Base-by-base conservation (phyloP, 257 asterid species). In the Eucommia ulmoides region DNA sequence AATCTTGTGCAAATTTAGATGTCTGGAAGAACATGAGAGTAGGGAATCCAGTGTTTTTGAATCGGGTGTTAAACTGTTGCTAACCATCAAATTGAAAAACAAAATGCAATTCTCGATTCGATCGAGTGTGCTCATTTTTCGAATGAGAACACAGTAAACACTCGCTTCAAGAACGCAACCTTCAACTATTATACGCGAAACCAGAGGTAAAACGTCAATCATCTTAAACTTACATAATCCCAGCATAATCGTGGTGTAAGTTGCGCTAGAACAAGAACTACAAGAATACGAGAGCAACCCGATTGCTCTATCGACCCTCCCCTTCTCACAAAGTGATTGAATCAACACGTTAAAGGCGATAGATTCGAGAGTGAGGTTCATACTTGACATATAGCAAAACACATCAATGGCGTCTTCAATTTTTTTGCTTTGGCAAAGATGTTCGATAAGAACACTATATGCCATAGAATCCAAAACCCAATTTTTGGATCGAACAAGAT, bases 401-500 rank as follows among this genome's bases (percentile, higher is more conserved):
- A 72, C 73, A 24, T 68, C 44, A 21, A 53, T 52, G 53, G 93
- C 97, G 66, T 82, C 84, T 45, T 49, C 70, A 58, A 65, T 16
- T 42, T 29, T 59, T 64, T 54, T 77, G 59, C 22, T 52, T 51
- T 24, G 67, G 50, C 87, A 77, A 55, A 88, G 84, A 61, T 65
- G 68, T 23, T 57, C 71, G 20, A 81, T 60, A 50, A 81, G 80
- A 57, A 74, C 79, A 24, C 63, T 69, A 50, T 84, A 84, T 16
- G 86, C 58, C 22, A 49, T 69, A 18, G 64, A 68, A 70, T 81
- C 93, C 68, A 88, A 54, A 56, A 67, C 68, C 79, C 81, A 70
- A 52, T 23, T 18, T 33, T 68, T 72, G 1, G 54, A 57, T 58
- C 67, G 59, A 49, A 84, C 68, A 25, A 53, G 66, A 19, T 22